Base-by-base conservation (phyloP, 495 filamentous ascomycete genomes). In the Pseudotulostoma volvatum region DNA sequence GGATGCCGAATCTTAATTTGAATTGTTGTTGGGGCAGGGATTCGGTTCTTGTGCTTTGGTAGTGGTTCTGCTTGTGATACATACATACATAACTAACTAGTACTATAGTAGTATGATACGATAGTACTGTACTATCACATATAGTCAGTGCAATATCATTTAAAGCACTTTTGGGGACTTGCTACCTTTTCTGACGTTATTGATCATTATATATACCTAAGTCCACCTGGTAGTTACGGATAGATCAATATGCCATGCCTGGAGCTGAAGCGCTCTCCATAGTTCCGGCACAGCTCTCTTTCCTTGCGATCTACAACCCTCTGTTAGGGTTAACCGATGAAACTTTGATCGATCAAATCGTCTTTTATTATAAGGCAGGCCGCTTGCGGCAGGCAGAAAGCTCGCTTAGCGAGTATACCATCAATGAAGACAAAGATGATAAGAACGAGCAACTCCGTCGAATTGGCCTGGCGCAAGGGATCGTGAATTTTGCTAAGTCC, bases 391-490 rank as follows among this genome's bases (percentile, higher is more conserved):
- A 41, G 40, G 46, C 55, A 31, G 52, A 61, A 46, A 54, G 63
- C 48, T 51, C 53, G 41, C 28, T 64, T 4, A 52, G 58, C 9
- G 60, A 51, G 32, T 48, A 67, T 11, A 61, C 60, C 15, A 60
- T 64, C 18, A 72, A 79, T 28, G 44, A 67, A 3, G 59, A 59
- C 13, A 67, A 68, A 31, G 73, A 81, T 47, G 68, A 81, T 37
- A 70, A 67, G 42, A 93, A 96, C 54, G 79, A 88, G 60, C 77
- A 71, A 44, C 57, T 96, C 49, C 73, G 92, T 44, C 84, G 93
- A 61, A 82, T 97, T 54, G 90, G 90, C n/a, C 71, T 97, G 45
- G 92, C 90, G 37, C 90, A 99, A 64, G 90, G 86, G 38, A 93
- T 96, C 75, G 84, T 94, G 41, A 80, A 79, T 56, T 96, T 99